Evolutionary conservation across 345 rosid genomes (phyloP).

Genomic region (Euclidium syriacum): DNA sequence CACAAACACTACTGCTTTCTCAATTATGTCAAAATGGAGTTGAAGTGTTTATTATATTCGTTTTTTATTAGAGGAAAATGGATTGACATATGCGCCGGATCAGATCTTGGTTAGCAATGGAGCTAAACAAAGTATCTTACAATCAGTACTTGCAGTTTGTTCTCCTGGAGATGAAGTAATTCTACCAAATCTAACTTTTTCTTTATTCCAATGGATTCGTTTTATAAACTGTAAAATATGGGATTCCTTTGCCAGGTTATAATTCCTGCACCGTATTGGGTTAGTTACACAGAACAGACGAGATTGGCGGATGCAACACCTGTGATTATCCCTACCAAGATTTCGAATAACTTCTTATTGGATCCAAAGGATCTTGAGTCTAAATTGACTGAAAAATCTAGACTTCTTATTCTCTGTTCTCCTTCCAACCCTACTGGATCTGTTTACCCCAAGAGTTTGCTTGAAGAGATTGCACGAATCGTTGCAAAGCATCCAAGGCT

Average conservation of each 20-base stretch:
- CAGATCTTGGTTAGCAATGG: constrained; percentile 94
- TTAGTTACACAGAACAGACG: constrained; percentile 96
- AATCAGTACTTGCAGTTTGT: constrained; percentile 91
- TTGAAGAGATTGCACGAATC: constrained; percentile 79
- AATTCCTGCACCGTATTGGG: constrained; percentile 96
- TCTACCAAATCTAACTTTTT: neutral
- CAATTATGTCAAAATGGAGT: neutral
- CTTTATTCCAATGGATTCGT: neutral
- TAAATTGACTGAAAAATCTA: constrained; percentile 71
- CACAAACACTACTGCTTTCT: constrained; percentile 2
- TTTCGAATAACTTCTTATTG: constrained; percentile 80
- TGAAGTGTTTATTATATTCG: neutral
- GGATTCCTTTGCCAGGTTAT: constrained; percentile 52
- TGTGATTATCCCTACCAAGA: constrained; percentile 73
- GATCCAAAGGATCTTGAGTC: constrained; percentile 80
- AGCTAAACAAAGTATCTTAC: constrained; percentile 77
- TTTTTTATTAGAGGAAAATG: constrained; percentile 69
- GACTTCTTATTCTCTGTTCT: constrained; percentile 83
- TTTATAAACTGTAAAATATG: neutral
- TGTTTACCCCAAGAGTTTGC: constrained; percentile 85
- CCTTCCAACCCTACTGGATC: constrained; percentile 99
- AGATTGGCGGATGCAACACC: constrained; percentile 96
- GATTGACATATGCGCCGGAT: constrained; percentile 69
- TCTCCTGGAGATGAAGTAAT: constrained; percentile 94
- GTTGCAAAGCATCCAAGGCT: constrained; percentile 95